Conservation (phyloP, 2,329 filamentous ascomycete genomes). For the Penicillium decumbens region DNA sequence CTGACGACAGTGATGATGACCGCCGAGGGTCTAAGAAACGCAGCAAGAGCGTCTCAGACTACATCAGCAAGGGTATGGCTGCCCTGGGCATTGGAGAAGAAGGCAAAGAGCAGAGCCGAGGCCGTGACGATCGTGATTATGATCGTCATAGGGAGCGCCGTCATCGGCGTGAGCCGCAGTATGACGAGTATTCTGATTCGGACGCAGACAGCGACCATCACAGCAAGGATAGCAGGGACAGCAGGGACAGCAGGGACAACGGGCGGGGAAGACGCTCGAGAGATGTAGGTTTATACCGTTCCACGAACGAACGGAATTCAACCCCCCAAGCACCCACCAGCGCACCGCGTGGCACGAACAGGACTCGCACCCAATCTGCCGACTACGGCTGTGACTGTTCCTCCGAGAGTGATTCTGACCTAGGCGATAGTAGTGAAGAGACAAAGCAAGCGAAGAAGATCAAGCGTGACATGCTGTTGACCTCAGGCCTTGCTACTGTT, state of each 20-base stretch:
- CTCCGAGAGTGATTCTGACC: conserved; percentile 46
- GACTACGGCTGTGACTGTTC: conserved; percentile 9
- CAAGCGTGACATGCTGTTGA: conserved; percentile 62
- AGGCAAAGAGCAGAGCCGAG: conserved; percentile 5
- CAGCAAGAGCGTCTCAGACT: conserved; percentile 46
- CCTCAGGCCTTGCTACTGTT: conserved; percentile 61
- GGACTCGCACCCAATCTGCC: conserved; percentile 6
- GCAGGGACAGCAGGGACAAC: conserved; percentile 21
- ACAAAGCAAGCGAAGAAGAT: conserved; percentile 60
- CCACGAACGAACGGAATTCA: conserved; percentile 21
- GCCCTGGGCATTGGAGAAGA: conserved; percentile 42
- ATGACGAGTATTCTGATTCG: conserved; percentile 41
- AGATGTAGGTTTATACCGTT: conserved; percentile 43
- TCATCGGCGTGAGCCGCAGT: conserved; percentile 24
- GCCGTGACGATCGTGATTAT: conserved; percentile 16
- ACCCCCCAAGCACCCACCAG: conserved; percentile 24
- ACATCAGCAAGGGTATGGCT: conserved; percentile 43
- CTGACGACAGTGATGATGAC: conserved; percentile 48
- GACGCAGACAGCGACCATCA: conserved; percentile 34
- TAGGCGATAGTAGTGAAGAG: conserved; percentile 59
- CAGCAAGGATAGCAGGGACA: conserved; percentile 26
- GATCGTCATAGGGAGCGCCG: conserved; percentile 26
- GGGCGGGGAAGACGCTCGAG: conserved; percentile 33
- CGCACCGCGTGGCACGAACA: conserved; percentile 18
- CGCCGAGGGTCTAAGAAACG: conserved; percentile 41